Conservation (phyloP, 2,329 filamentous ascomycete genomes). For the Lasiodiplodia citricola region DNA sequence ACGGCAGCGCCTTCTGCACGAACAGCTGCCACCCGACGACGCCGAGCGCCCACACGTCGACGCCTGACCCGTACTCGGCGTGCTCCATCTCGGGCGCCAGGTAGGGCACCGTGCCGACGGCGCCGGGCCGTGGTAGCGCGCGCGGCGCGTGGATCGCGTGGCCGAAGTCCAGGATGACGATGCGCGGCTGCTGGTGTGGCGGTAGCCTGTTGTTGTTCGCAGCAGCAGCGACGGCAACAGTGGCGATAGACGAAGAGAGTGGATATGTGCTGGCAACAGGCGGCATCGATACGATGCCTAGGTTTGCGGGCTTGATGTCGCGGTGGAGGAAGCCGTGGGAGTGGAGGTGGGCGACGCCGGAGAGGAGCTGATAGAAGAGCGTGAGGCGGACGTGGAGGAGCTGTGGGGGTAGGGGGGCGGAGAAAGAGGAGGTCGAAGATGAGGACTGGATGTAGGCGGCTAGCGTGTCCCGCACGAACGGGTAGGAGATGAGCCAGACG, state of each 20-base stretch:
- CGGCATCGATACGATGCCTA: slow-evolving; percentile 2
- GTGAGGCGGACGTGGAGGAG: slow-evolving; percentile 5
- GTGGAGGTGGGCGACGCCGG: slow-evolving; percentile 24
- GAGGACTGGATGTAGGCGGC: background rate
- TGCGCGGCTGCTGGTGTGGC: background rate
- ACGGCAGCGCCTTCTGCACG: background rate
- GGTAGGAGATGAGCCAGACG: slow-evolving; percentile 13
- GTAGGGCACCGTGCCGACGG: slow-evolving; percentile 21
- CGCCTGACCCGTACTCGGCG: background rate
- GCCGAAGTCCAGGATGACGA: slow-evolving; percentile 24
- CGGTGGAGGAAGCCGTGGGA: slow-evolving; percentile 25
- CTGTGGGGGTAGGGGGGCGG: background rate
- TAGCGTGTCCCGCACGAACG: slow-evolving; percentile 11
- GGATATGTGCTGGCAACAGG: background rate
- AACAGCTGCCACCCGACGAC: slow-evolving; percentile 14
- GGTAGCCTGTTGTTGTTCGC: background rate
- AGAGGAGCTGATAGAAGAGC: slow-evolving; percentile 17
- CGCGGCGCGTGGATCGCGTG: background rate
- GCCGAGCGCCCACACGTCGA: slow-evolving; percentile 10
- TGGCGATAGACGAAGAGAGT: background rate
- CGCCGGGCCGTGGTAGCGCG: background rate
- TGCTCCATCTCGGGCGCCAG: slow-evolving; percentile 23
- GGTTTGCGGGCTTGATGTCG: slow-evolving; percentile 28
- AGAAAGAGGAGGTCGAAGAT: background rate
- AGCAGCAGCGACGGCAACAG: background rate